Conservation (phyloP, 441 rosid species). For the Bruguiera hainesii region DNA sequence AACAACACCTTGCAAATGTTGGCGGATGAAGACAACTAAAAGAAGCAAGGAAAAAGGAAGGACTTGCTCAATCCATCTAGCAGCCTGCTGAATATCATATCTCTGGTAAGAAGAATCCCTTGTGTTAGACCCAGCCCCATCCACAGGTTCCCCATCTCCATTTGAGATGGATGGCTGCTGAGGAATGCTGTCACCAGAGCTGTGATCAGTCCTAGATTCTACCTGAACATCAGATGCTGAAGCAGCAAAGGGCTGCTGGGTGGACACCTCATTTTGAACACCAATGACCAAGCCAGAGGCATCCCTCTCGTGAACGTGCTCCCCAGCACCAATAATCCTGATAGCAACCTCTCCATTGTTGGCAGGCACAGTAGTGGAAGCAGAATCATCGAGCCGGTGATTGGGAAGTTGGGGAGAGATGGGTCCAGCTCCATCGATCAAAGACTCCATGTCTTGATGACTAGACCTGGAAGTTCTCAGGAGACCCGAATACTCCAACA, state of each 20-base stretch:
- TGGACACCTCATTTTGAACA: conserved; percentile 39
- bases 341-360: conserved; percentile 83
- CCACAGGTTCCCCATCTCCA: conserved; percentile 41
- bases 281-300: conserved; percentile 43
- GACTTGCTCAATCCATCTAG: conserved; percentile 79
- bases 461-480: conserved; percentile 47
- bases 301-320: conserved; percentile 58
- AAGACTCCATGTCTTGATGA: conserved; percentile 54
- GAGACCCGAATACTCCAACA: conserved; percentile 90
- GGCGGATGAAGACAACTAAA: conserved; percentile 72
- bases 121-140: conserved; percentile 41
- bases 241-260: conserved; percentile 23
- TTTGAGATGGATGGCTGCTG: conserved; percentile 36
- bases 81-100: conserved; percentile 83
- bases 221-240: conserved; percentile 36
- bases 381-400: conserved; percentile 41
- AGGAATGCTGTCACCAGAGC: conserved; percentile 41
- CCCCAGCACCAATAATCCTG: conserved; percentile 81
- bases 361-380: conserved; percentile 5
- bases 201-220: conserved; percentile 42
- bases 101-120: conserved; percentile 73
- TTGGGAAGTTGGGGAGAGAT: background rate
- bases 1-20: conserved; percentile 69
- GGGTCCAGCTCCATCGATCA: conserved; percentile 23
- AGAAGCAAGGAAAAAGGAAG: conserved; percentile 77